Base-by-base conservation (phyloP, 257 asterid genomes). In the Asclepias syriaca region DNA sequence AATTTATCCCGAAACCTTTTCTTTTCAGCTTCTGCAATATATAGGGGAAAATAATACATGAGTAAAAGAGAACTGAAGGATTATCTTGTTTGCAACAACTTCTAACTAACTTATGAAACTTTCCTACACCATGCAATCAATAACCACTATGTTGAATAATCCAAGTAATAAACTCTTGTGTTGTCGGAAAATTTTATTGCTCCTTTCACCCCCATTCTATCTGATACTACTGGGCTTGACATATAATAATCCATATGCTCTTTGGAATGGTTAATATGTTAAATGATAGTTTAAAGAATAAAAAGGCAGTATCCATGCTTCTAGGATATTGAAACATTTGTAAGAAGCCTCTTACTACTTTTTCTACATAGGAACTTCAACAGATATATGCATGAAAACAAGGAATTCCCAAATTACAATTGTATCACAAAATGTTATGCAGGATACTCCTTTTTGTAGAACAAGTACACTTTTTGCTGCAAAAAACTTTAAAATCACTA, bases 1-100 rank as follows among this genome's bases (percentile, higher is more conserved):
- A 86, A 79, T 81, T 88, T 87, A 70, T 81, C 96, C 40, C 79
- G 92, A 45, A 87, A 86, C 60, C 79, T 88, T 80, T 88, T 90
- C 79, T 86, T 87, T 80, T 95, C 97, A 61, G 94, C 79, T 77
- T 92, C 99, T 95, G 92, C 68, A 72, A 75, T 55, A 80, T 48
- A 59, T 58, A 5, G 19, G 16, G 55, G 13, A 13, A 48, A 40
- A 40, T 40, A 40, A 40, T 40, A 40, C 51, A 48, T 9, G 12
- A 48, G 13, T 13, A 48, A 10, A 48, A 48, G 51, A 48, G 51
- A 48, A 48, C 15, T 10, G 3, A 48, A 13, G 51, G 51, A 48
- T 10, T 24, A 58, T 11, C 13, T 27, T 27, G 14, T 15, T 59
- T 59, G 65, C 43, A 27, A 27, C 15, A 19, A 59, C 43, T 58